A percentile compares a stretch with the other conserved stretches of the same genome.
phyloP scores from a whole-genome alignment of 257 asterid genomes.

The Solanum medicagineum region DNA sequence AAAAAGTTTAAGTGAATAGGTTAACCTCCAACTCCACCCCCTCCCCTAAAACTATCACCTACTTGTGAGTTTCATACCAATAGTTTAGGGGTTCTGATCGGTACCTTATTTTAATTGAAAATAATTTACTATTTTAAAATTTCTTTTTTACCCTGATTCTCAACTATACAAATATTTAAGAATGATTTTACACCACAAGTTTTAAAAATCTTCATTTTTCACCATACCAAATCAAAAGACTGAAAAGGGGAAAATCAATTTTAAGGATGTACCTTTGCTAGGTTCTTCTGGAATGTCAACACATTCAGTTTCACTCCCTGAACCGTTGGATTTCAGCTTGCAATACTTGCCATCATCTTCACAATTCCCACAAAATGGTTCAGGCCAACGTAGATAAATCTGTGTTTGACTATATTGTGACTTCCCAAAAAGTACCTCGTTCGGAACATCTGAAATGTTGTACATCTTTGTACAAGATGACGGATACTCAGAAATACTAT shows the following conservation, averaged over 20 bases:
- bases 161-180: too few species aligned
- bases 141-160: too few species aligned
- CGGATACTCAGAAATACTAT: slow-evolving; percentile 10
- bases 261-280: not conserved
- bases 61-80: too few species aligned
- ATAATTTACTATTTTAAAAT: too few species aligned
- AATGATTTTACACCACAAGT: too few species aligned
- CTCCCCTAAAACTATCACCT: not conserved
- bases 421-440: slow-evolving; percentile 10
- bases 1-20: not conserved
- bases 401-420: not conserved
- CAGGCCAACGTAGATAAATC: slow-evolving; percentile 28
- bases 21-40: not conserved
- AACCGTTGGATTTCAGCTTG: slow-evolving; percentile 21
- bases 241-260: not conserved
- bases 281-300: slow-evolving; percentile 19
- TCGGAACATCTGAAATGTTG: slow-evolving; percentile 29
- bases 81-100: not conserved
- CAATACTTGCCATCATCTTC: slow-evolving; percentile 38
- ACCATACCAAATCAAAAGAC: not conserved
- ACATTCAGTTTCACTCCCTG: slow-evolving; percentile 32
- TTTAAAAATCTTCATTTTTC: too few species aligned
- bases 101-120: not conserved
- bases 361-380: slow-evolving; percentile 44
- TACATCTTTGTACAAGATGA: slow-evolving; percentile 51